Conservation (phyloP, 805 yeast species). For the Wilhelminamyces savonicus region DNA sequence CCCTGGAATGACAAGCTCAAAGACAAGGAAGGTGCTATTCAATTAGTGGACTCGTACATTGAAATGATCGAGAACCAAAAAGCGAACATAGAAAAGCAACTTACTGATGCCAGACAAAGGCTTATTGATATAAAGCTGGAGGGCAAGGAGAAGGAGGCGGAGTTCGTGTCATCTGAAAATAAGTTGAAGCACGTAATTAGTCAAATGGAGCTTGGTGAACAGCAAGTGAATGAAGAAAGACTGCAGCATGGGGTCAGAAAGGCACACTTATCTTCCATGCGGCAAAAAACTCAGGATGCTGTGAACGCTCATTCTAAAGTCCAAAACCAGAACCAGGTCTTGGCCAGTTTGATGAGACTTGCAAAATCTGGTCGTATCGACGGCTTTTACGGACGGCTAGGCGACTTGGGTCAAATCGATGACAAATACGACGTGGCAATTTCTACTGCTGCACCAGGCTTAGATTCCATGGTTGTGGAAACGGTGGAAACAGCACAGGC, state of each 20-base stretch:
- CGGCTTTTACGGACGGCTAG: constrained; percentile 87
- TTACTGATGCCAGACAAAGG: constrained; percentile 37
- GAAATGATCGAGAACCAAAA: constrained; percentile 48
- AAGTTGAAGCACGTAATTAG: constrained; percentile 44
- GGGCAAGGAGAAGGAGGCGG: constrained; percentile 45
- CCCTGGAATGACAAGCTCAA: constrained; percentile 77
- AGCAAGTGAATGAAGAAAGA: constrained; percentile 47
- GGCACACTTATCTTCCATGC: constrained; percentile 40
- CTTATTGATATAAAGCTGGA: constrained; percentile 40
- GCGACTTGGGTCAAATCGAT: constrained; percentile 88
- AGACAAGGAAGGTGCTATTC: constrained; percentile 55
- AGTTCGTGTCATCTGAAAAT: constrained; percentile 37
- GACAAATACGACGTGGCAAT: constrained; percentile 87
- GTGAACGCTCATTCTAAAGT: constrained; percentile 46
- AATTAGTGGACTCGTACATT: constrained; percentile 61
- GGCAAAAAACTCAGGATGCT: constrained; percentile 67
- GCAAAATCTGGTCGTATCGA: constrained; percentile 74
- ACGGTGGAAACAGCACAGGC: constrained; percentile 53
- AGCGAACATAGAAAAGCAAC: constrained; percentile 36
- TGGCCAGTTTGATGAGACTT: constrained; percentile 60
- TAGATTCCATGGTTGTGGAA: constrained; percentile 92
- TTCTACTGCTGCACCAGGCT: constrained; percentile 87
- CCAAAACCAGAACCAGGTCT: constrained; percentile 69
- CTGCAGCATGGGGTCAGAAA: constrained; percentile 48
- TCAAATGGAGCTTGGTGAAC: constrained; percentile 55